Evolutionary conservation across 352 stramenopile genomes (phyloP).

Genomic region (Phytopythium mirpurense): DNA sequence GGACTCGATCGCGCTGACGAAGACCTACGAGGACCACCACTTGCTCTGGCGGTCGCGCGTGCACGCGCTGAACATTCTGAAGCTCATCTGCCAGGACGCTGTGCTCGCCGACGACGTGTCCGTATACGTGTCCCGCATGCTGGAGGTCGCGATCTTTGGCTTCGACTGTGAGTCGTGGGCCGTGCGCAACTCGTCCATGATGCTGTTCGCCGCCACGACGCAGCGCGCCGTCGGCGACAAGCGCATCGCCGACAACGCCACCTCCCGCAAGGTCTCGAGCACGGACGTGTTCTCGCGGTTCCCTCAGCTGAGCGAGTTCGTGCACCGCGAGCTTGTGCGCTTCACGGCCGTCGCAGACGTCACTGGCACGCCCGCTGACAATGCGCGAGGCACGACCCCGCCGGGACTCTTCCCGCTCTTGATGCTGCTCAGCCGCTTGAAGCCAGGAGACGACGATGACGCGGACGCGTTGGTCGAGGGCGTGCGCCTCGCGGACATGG

Average conservation of each 20-base stretch:
- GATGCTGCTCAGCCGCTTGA: slow-evolving; percentile 75
- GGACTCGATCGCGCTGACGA: slow-evolving; percentile 24
- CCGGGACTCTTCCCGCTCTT: slow-evolving; percentile 71
- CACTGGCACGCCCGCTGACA: slow-evolving; percentile 2
- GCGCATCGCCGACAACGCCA: slow-evolving; percentile 70
- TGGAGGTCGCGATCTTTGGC: slow-evolving; percentile 73
- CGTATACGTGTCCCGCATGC: slow-evolving; percentile 80
- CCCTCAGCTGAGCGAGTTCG: slow-evolving; percentile 53
- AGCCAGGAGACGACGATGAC: slow-evolving; percentile 49
- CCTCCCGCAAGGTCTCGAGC: slow-evolving; percentile 52
- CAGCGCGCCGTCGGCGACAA: slow-evolving; percentile 82
- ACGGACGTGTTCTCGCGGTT: slow-evolving; percentile 79
- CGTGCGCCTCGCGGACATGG: slow-evolving; percentile 27
- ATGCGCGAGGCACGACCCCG: slow-evolving; percentile 24
- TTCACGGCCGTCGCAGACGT: slow-evolving; percentile 20
- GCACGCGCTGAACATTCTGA: slow-evolving; percentile 88
- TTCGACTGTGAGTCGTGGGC: slow-evolving; percentile 85
- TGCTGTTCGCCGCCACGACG: slow-evolving; percentile 83
- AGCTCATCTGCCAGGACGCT: slow-evolving; percentile 86
- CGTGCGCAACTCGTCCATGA: slow-evolving; percentile 90
- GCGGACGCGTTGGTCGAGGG: slow-evolving; percentile 15
- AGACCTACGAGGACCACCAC: slow-evolving; percentile 35
- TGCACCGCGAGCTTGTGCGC: slow-evolving; percentile 44
- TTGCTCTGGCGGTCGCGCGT: slow-evolving; percentile 70
- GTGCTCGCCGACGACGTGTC: slow-evolving; percentile 82